A percentile compares a stretch with the other conserved stretches of the same genome.
phyloP scores from a whole-genome alignment of 306 rosid genomes.

The Trifolium repens region DNA sequence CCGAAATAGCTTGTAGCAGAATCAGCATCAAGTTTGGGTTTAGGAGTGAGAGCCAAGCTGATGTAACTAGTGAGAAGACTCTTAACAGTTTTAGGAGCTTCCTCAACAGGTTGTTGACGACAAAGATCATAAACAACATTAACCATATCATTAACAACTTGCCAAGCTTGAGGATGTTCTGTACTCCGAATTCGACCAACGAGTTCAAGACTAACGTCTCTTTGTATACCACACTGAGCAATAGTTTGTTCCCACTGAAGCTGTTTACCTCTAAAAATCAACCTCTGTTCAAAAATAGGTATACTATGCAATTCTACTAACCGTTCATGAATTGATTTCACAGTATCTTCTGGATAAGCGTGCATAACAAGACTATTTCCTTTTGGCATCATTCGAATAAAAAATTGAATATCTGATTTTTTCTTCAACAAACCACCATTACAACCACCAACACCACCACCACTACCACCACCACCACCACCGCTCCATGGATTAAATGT shows the following conservation, averaged over 20 bases:
- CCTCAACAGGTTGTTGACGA: constrained; percentile 48
- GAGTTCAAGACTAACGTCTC: constrained; percentile 64
- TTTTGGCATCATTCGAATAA: constrained; percentile 62
- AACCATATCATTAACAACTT: constrained; percentile 68
- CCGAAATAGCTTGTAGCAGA: constrained; percentile 57
- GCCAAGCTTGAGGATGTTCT: constrained; percentile 82
- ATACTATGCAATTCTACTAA: constrained; percentile 61
- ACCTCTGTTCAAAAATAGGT: constrained; percentile 72
- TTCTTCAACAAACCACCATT: neutral
- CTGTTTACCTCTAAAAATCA: constrained; percentile 81
- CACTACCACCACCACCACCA: neutral
- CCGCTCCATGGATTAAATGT: constrained; percentile 45
- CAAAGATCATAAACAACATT: constrained; percentile 60
- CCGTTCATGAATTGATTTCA: constrained; percentile 68
- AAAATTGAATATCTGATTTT: constrained; percentile 62
- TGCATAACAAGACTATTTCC: constrained; percentile 66
- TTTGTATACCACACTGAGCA: constrained; percentile 66
- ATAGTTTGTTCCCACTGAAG: constrained; percentile 83
- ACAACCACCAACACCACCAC: neutral
- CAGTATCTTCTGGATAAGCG: constrained; percentile 62
- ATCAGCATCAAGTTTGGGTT: constrained; percentile 36
- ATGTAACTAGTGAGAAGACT: constrained; percentile 48
- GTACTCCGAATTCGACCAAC: constrained; percentile 89
- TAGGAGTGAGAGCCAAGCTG: constrained; percentile 47
- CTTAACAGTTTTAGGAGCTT: constrained; percentile 49